These are phyloP conservation scores for Kluyveromyces aestuarii DNA, from an alignment of 805 yeast species.

Conservation along the genomic window DNA sequence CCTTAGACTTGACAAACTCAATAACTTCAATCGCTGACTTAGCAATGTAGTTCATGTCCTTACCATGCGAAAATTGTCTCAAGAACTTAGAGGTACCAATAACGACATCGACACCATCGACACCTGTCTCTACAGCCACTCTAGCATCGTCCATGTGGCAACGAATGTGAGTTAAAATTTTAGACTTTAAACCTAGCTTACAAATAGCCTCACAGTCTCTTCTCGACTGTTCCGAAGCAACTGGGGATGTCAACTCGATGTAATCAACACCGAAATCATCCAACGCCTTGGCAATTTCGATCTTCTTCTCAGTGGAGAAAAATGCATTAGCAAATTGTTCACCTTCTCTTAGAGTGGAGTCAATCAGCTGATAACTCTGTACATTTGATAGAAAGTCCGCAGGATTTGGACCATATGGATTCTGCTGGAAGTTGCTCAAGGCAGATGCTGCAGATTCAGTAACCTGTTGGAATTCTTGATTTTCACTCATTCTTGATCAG, in stretches of 20 bases:
- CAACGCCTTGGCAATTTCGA: constrained; percentile 92
- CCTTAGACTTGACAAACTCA: constrained; percentile 93
- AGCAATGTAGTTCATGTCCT: constrained; percentile 97
- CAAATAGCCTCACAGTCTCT: constrained; percentile 96
- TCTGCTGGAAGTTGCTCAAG: constrained; percentile 33
- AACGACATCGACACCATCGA: constrained; percentile 97
- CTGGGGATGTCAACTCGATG: constrained; percentile 95
- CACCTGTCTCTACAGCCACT: constrained; percentile 97
- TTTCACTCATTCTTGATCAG: constrained; percentile 6
- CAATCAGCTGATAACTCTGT: constrained; percentile 79
- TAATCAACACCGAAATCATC: constrained; percentile 98
- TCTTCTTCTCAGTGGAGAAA: constrained; percentile 88
- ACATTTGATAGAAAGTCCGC: constrained; percentile 88
- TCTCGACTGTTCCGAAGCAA: constrained; percentile 91
- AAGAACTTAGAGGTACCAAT: constrained; percentile 95
- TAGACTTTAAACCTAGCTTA: constrained; percentile 91
- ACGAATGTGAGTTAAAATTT: constrained; percentile 91
- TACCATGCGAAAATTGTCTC: constrained; percentile 93
- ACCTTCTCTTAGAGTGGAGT: constrained; percentile 95
- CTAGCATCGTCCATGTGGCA: constrained; percentile 99
- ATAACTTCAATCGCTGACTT: constrained; percentile 93
- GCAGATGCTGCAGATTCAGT: constrained; percentile 30
- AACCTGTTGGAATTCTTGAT: constrained; percentile 34
- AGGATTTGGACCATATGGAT: constrained; percentile 96
- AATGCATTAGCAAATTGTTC: constrained; percentile 98